phyloP scores from a whole-genome alignment of 2,329 filamentous ascomycete species.

The Neoarthrinium moseri region DNA sequence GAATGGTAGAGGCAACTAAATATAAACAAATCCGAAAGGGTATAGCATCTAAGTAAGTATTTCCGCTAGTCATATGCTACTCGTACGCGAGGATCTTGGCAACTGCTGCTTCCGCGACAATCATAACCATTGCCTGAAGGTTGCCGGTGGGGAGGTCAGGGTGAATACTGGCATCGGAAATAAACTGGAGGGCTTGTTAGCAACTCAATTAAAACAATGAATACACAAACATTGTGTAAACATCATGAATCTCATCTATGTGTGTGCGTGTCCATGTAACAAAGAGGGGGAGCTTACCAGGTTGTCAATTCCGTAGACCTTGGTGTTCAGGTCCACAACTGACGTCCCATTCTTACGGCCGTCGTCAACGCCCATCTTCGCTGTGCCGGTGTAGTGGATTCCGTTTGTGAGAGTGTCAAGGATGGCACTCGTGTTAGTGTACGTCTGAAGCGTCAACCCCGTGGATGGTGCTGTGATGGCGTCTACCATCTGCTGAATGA shows the following conservation, averaged over 20 bases:
- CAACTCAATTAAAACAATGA: neutral
- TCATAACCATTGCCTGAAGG: conserved; percentile 3
- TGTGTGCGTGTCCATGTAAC: neutral
- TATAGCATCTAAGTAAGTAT: too few relatives aligned
- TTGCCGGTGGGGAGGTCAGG: conserved; percentile 6
- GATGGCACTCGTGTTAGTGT: neutral
- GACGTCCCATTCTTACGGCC: conserved; percentile 46
- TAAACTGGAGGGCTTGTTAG: neutral
- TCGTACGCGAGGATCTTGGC: conserved; percentile 1
- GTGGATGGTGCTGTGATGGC: neutral
- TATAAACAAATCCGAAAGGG: too few relatives aligned
- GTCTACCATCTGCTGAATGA: conserved; percentile 3
- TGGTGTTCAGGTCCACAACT: conserved; percentile 4
- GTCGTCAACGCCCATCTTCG: conserved; percentile 59
- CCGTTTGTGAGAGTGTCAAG: neutral
- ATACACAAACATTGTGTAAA: too few relatives aligned
- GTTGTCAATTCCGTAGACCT: conserved; percentile 8
- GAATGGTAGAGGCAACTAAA: too few relatives aligned
- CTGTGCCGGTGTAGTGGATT: conserved; percentile 57
- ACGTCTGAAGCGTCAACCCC: neutral
- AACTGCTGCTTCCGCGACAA: conserved; percentile 6
- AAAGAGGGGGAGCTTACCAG: neutral
- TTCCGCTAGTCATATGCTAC: too few relatives aligned
- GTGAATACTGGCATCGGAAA: conserved; percentile 6
- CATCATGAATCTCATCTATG: too few relatives aligned